phyloP scores from a whole-genome alignment of 768 basidiomycete genomes.

The Sporobolomyces pararoseus region DNA sequence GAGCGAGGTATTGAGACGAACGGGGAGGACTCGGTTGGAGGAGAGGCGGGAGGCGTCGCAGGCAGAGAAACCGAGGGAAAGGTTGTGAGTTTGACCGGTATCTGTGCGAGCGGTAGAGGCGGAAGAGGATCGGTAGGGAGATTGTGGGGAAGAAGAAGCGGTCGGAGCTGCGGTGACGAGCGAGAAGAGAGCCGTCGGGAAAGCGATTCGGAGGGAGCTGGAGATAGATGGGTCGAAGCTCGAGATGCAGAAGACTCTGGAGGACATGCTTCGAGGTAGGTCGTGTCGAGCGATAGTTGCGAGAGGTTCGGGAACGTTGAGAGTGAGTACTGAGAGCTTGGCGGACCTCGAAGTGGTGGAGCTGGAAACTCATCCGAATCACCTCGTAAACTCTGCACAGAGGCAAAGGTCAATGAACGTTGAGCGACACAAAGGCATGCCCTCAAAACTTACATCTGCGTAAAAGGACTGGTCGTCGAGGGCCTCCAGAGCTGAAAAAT shows the following conservation, averaged over 20 bases:
- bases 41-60: constrained; percentile 5
- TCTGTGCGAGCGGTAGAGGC: background rate
- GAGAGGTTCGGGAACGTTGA: constrained; percentile 12
- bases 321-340: background rate
- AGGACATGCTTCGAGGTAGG: background rate
- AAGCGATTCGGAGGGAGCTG: background rate
- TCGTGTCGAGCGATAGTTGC: background rate
- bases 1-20: too few species aligned
- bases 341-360: background rate
- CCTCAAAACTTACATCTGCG: background rate
- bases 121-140: constrained; percentile 3
- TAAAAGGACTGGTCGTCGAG: constrained; percentile 6
- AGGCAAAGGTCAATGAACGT: background rate
- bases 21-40: background rate
- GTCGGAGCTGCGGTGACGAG: constrained; percentile 6
- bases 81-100: background rate
- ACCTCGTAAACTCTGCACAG: background rate
- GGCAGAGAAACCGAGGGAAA: constrained; percentile 1
- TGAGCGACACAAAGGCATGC: background rate
- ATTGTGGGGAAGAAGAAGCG: background rate
- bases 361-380: constrained; percentile 5
- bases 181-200: constrained; percentile 5
- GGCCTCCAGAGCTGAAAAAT: background rate
- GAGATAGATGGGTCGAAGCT: background rate
- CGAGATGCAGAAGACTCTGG: background rate